Conservation (phyloP, 345 rosid species). For the Salix brachista region DNA sequence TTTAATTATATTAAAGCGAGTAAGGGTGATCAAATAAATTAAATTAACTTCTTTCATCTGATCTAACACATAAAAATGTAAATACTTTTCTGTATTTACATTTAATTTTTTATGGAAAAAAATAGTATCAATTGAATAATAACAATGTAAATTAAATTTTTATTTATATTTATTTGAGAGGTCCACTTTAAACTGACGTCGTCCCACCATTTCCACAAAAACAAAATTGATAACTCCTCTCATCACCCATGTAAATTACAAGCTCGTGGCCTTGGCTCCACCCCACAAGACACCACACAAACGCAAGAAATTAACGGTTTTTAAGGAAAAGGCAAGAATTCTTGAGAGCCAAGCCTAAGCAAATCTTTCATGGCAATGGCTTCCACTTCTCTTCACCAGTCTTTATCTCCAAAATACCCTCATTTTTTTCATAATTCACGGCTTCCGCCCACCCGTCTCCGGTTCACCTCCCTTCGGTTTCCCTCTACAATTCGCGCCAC, state of each 20-base stretch:
- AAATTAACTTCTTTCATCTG: no score
- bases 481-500: slow-evolving; percentile 30
- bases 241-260: not conserved
- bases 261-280: not conserved
- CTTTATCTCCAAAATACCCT: slow-evolving; percentile 31
- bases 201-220: not conserved
- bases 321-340: not conserved
- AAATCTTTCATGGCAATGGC: slow-evolving; percentile 4
- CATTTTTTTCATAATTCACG: slow-evolving; percentile 22
- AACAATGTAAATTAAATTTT: no score
- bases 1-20: no score
- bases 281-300: not conserved
- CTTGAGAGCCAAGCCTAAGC: not conserved
- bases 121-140: no score
- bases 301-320: no score
- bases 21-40: no score
- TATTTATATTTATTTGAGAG: not conserved
- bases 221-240: not conserved
- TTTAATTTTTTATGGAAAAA: no score
- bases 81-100: no score
- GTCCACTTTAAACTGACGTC: not conserved
- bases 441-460: slow-evolving; percentile 25
- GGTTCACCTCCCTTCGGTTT: slow-evolving; percentile 32
- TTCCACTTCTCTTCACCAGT: slow-evolving; percentile 30
- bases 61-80: no score